Base-by-base conservation (phyloP, 1,284 basidiomycete species). In the Ganoderma sinense region DNA sequence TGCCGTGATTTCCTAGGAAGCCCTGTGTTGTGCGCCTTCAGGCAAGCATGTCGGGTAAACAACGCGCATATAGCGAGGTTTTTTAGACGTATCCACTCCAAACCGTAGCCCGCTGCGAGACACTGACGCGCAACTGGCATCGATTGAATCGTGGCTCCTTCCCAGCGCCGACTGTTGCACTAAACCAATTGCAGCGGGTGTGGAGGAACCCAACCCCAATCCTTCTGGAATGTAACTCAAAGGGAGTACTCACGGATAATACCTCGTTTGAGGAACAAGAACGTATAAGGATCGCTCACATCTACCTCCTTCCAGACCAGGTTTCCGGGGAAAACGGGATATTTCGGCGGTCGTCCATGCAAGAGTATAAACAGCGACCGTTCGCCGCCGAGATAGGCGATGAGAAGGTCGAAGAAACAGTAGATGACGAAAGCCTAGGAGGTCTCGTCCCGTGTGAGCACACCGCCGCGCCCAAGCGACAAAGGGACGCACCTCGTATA, bases 341-440 rank as follows among this genome's bases (percentile, higher is more conserved):
- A 87, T 75, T 96, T 95, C 0, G 97, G 96, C 4, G 91, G 91
- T 48, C 97, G 87, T 0, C 97, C 97, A 75, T 98, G 96, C 0
- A 98, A 84, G 53, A 96, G 88, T 64, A 98, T 97, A 51, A 99
- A 88, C 2, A 99, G 86, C 0, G 95, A 96, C 45, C 97, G 88
- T 79, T 99, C 97, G 67, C 97, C 97, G 43, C 97, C 97, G 13
- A 98, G 89, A 79, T 97, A 97, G 53, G 90, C 91, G 14, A 96
- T 85, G 45, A 97, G 87, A 20, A 96, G 87, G 48, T 92, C 89
- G 78, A 96, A 94, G 83, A 96, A 96, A 75, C 92, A 97, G 82
- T 99, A 98, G 76, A 98, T 98, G 56, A 98, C 97, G 79, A 98
- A 98, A 0, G 96, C 97, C 95, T 97, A 65, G 69, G 53, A 40